Evolutionary conservation across 2,329 filamentous ascomycete species (phyloP).

Genomic region (Monilinia vaccinii-corymbosi): DNA sequence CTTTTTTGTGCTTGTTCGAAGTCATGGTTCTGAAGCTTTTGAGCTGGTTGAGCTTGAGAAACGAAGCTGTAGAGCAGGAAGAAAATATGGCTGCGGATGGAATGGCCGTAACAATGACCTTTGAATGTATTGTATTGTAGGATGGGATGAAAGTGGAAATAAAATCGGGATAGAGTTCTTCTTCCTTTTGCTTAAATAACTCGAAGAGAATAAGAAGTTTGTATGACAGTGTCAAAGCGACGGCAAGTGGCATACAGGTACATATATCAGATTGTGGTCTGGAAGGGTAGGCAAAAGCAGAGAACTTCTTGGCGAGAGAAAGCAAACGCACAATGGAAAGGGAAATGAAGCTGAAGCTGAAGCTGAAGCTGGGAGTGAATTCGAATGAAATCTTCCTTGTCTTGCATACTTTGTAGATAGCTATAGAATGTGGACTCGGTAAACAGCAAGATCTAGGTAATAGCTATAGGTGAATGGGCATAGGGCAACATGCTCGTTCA

Average conservation of each 20-base stretch:
- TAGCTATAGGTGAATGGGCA: too few relatives aligned
- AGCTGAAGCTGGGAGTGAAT: background rate
- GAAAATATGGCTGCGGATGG: background rate
- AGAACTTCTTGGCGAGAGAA: background rate
- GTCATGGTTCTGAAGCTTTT: background rate
- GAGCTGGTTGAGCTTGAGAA: background rate
- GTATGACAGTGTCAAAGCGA: background rate
- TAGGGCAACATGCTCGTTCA: background rate
- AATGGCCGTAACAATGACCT: background rate
- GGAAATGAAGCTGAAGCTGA: background rate
- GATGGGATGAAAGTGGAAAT: background rate
- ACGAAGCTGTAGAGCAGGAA: background rate
- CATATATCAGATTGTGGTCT: background rate
- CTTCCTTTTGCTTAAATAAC: background rate
- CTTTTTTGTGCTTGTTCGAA: background rate
- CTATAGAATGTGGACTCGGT: too few relatives aligned
- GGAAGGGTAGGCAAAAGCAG: background rate
- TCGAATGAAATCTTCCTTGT: background rate
- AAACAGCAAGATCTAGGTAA: too few relatives aligned
- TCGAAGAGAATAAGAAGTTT: background rate
- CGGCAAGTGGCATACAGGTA: background rate
- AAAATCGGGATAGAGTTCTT: background rate
- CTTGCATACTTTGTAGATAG: too few relatives aligned
- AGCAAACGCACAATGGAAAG: background rate
- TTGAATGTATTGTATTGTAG: too few relatives aligned